Percentiles rank a stretch among this genome's conserved stretches.
Evolutionary conservation across 2,329 filamentous ascomycete genomes (phyloP).

Genomic region (Ascosphaera aggregata): DNA sequence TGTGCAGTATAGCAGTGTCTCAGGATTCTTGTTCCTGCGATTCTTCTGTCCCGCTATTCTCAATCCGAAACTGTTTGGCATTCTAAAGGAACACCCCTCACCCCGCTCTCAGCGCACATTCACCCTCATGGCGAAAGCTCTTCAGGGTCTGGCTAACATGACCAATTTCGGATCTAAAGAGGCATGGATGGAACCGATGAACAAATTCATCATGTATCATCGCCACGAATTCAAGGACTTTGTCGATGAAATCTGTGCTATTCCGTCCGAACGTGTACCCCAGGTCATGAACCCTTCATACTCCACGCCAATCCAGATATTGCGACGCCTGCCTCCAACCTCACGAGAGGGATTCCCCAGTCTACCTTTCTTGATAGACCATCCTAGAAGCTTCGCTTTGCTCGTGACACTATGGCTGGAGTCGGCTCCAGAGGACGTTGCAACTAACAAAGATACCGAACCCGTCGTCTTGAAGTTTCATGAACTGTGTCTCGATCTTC

Average conservation of each 20-base stretch:
- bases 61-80: constrained; percentile 79
- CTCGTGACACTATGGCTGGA: constrained; percentile 40
- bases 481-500: constrained; percentile 18
- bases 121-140: constrained; percentile 74
- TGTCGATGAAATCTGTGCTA: constrained; percentile 65
- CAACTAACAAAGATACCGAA: constrained; percentile 17
- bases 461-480: constrained; percentile 19
- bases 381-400: constrained; percentile 61
- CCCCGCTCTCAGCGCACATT: constrained; percentile 65
- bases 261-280: constrained; percentile 45
- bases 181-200: constrained; percentile 99
- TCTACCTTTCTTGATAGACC: constrained; percentile 78
- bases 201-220: constrained; percentile 54
- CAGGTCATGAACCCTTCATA: constrained; percentile 58
- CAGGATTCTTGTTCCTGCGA: constrained; percentile 77
- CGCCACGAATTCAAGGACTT: constrained; percentile 65
- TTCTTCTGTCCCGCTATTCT: constrained; percentile 95
- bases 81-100: constrained; percentile 67
- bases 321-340: constrained; percentile 54
- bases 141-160: constrained; percentile 79
- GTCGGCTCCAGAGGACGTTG: constrained; percentile 17
- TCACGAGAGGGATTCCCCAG: constrained; percentile 84
- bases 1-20: constrained; percentile 82
- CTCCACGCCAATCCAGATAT: constrained; percentile 76
- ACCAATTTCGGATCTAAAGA: constrained; percentile 85